A percentile compares a stretch with the other conserved stretches of the same genome.
Evolutionary conservation across 352 stramenopile species (phyloP).

Genomic region (Thalassiosira pacifica): DNA sequence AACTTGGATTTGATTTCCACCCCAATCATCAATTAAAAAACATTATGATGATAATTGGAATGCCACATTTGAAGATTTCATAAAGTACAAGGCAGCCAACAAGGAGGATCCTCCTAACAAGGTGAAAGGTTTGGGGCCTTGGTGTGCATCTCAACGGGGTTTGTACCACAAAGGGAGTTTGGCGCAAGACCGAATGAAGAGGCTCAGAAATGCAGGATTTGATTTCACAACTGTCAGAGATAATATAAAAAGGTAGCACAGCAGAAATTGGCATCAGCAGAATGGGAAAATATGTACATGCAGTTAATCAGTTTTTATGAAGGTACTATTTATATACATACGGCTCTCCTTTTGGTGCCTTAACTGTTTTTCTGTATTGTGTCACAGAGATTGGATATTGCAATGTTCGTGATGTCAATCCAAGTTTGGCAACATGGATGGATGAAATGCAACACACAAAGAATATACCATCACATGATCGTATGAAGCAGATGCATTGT

Average conservation of each 20-base stretch:
- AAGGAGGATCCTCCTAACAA: not conserved
- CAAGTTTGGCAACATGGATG: too few species aligned
- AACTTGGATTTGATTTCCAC: conserved; percentile 26
- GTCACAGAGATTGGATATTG: too few species aligned
- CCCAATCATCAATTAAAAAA: not conserved
- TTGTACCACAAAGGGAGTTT: not conserved
- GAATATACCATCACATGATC: too few species aligned
- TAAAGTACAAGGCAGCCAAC: conserved; percentile 12
- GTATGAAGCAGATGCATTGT: too few species aligned
- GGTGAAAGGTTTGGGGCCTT: not conserved
- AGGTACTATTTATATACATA: too few species aligned
- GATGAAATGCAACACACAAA: too few species aligned
- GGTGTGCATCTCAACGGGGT: not conserved
- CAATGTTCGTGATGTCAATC: too few species aligned
- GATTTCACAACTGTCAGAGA: not conserved
- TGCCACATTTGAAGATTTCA: not conserved
- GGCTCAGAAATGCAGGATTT: conserved; percentile 14
- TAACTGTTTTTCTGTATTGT: too few species aligned
- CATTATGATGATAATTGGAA: not conserved
- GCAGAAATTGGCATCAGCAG: not conserved
- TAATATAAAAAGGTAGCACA: not conserved
- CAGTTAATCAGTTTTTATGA: too few species aligned
- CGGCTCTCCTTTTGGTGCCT: too few species aligned
- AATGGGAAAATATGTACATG: too few species aligned
- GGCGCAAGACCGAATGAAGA: not conserved